Evolutionary conservation across 768 basidiomycete genomes (phyloP), one percentile per base, ranked within the genome.

Genomic region (Vararia minispora): DNA sequence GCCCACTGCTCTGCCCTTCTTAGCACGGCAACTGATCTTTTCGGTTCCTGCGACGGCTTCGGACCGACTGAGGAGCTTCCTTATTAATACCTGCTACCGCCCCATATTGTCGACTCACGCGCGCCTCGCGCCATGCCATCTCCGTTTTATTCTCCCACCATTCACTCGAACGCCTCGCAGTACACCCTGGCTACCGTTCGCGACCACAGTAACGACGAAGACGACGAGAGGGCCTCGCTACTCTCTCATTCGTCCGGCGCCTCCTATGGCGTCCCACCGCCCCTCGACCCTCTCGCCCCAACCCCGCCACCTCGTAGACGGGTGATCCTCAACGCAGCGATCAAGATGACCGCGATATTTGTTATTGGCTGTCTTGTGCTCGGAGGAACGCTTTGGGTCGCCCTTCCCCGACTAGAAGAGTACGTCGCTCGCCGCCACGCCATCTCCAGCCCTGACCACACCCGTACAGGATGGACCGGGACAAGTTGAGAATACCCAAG

Each of bases 271-370:
- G n/a, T n/a, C n/a, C n/a, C n/a, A 24, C 47, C 6, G 24, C 43
- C 1, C 39, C 40, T 28, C 36, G 36, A 37, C 35, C 36, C 42
- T 16, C 24, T 55, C 61, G 20, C 65, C 65, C 39, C 52, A 58
- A 6, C 69, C 63, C 46, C 42, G 16, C 54, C 51, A 6, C 74
- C 72, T 23, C 59, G 73, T 0, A 59, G 72, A 21, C 69, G 66
- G 28, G 67, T 89, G 28, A 69, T 95, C 47, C 62, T 91, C 59
- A 72, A 75, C 52, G 88, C 91, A 0, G 79, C 81, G 0, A 58
- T 91, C 45, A 90, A 90, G 65, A 86, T 92, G 71, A 77, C 77
- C 12, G 61, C 69, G 22, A 67, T 97, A 38, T 92, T 95, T 55
- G 33, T 76, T 36, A 37, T 80, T 22, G 79, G 84, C 50, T 74